Percentiles rank a stretch among this genome's conserved stretches.
phyloP scores from a whole-genome alignment of 768 basidiomycete species.

The Psilocybe subaeruginosa region DNA sequence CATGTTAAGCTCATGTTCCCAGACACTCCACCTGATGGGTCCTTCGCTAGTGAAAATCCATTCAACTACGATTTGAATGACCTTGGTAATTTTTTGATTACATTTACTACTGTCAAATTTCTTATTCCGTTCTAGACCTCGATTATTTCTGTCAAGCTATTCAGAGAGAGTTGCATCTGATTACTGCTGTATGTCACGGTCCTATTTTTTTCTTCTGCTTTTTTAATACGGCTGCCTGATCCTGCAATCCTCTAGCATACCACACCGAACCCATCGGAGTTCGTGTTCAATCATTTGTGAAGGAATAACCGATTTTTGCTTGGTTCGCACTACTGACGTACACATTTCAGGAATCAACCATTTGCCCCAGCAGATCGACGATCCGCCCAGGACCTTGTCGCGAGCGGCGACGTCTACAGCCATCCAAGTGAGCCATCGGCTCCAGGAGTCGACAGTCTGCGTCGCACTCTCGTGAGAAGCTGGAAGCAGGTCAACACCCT shows the following conservation, averaged over 20 bases:
- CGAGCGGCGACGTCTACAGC: conserved; percentile 31
- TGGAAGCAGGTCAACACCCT: conserved; percentile 44
- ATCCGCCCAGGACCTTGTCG: conserved; percentile 53
- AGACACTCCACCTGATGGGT: not conserved
- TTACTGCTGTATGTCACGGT: conserved; percentile 59
- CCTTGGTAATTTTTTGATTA: conserved; percentile 42
- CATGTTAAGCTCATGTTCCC: not conserved
- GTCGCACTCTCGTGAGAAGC: conserved; percentile 40
- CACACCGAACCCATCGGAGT: conserved; percentile 50
- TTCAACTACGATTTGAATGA: conserved; percentile 73
- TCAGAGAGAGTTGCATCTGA: conserved; percentile 70
- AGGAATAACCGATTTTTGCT: not conserved
- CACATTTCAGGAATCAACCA: conserved; percentile 56
- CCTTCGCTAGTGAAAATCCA: conserved; percentile 55
- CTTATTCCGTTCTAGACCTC: conserved; percentile 42
- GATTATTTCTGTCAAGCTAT: conserved; percentile 71
- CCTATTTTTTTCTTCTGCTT: not conserved
- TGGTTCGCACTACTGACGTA: not conserved
- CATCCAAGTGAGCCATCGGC: conserved; percentile 27
- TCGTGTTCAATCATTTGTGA: conserved; percentile 52
- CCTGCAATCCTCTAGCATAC: conserved; percentile 47
- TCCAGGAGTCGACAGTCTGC: conserved; percentile 38
- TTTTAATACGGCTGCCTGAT: not conserved
- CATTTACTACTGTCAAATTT: not conserved
- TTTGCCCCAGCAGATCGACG: conserved; percentile 69